Base-by-base conservation (phyloP, 805 yeast species). In the Candida broadrunensis region DNA sequence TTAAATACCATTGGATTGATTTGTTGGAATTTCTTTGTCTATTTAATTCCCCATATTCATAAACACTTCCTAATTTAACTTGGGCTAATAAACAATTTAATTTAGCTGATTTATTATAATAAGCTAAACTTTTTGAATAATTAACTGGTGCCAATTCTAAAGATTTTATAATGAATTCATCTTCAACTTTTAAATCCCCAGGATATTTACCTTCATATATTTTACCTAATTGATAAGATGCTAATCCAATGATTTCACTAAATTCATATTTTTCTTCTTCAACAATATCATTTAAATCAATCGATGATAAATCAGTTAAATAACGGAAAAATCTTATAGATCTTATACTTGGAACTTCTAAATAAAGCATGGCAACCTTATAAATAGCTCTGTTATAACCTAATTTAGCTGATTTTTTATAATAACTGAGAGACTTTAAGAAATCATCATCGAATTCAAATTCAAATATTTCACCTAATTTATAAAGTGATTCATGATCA, bases 341-440 rank as follows among this genome's bases (percentile, higher is more conserved):
- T 31, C 75, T 54, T 24, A 59, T 49, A 9, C 52, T 47, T 5
- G 72, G 62, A 5, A 58, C 65, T 35, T 64, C 55, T 44, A 70
- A 55, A 38, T 60, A 63, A 31, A 69, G 48, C 46, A 68, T 45
- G 1, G 73, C 67, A 39, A 70, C 58, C 43, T 65, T 63, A 49
- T 60, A 69, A 40, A 70, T 70, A n/a, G 74, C 74, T 32, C 63
- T 54, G 45, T 68, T 67, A 50, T 70, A 70, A n/a, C 75, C 75
- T 38, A 61, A 49, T 45, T 60, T 60, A 8, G 75, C 74, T 3
- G 72, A 56, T 31, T 58, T 55, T 37, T 56, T 67, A 50, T 65
- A 70, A 37, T 56, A 54, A 16, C 46, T 49, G 31, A 70, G 47
- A 1, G 73, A 73, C 29, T 48, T 45, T 18, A 61, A 63, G 38